Conservation (phyloP, 2,329 filamentous ascomycete species). For the Curvularia sp. region DNA sequence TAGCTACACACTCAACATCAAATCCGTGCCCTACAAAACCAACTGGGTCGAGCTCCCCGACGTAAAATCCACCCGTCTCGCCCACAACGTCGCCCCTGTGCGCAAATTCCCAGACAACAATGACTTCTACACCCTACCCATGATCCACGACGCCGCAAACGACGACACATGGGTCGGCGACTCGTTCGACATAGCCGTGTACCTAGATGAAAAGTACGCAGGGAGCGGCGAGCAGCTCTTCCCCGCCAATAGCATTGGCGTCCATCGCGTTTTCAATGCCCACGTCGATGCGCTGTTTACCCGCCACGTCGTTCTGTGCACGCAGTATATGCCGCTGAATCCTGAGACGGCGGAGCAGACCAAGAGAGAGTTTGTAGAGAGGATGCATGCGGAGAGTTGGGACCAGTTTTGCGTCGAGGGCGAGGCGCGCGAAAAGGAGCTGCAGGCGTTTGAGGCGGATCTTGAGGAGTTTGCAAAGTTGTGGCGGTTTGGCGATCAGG, state of each 20-base stretch:
- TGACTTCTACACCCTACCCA: slow-evolving; percentile 67
- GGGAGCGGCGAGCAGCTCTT: slow-evolving; percentile 58
- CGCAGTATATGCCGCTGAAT: slow-evolving; percentile 58
- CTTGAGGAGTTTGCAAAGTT: slow-evolving; percentile 55
- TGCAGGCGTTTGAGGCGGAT: slow-evolving; percentile 50
- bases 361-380: slow-evolving; percentile 58
- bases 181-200: slow-evolving; percentile 69
- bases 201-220: slow-evolving; percentile 63
- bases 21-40: slow-evolving; percentile 56
- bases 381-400: slow-evolving; percentile 55
- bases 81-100: slow-evolving; percentile 56
- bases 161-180: slow-evolving; percentile 59
- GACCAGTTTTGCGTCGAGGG: slow-evolving; percentile 49
- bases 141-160: slow-evolving; percentile 60
- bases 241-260: slow-evolving; percentile 46
- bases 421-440: slow-evolving; percentile 52
- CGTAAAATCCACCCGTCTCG: slow-evolving; percentile 57
- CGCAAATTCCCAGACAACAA: slow-evolving; percentile 64
- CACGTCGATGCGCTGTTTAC: slow-evolving; percentile 63
- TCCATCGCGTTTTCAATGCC: slow-evolving; percentile 58
- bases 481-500: slow-evolving; percentile 50
- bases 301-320: slow-evolving; percentile 53
- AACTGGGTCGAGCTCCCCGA: slow-evolving; percentile 63
- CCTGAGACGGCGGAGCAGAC: slow-evolving; percentile 55
- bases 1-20: slow-evolving; percentile 58